Percentiles rank a stretch among this genome's conserved stretches.
Evolutionary conservation across 768 basidiomycete species (phyloP).

Genomic region (Ramaria sp.): DNA sequence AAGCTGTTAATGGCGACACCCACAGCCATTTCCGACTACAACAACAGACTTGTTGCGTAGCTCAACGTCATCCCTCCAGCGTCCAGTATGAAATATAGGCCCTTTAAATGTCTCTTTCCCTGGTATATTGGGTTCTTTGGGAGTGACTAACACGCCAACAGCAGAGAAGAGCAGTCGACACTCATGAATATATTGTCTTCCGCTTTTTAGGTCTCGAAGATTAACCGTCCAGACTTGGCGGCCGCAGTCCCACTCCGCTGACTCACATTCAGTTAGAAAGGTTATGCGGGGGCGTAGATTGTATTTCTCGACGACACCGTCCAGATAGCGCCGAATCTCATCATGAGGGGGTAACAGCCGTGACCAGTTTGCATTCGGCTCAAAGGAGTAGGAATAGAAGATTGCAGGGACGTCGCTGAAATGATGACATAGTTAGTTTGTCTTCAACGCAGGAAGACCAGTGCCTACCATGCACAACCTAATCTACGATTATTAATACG

Average conservation of each 20-base stretch:
- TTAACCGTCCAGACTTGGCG: slow-evolving; percentile 13
- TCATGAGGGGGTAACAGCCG: not conserved
- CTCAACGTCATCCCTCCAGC: slow-evolving; percentile 12
- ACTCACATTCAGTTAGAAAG: slow-evolving; percentile 8
- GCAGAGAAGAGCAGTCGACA: slow-evolving; percentile 9
- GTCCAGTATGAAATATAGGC: slow-evolving; percentile 13
- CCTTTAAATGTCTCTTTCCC: slow-evolving; percentile 13
- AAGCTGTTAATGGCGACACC: not conserved
- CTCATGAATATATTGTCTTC: not conserved
- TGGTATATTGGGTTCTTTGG: slow-evolving; percentile 9
- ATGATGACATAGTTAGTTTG: not conserved
- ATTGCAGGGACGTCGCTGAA: not conserved
- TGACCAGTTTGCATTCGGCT: not conserved
- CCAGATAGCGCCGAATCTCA: slow-evolving; percentile 8
- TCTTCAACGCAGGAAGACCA: not conserved
- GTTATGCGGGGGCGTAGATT: slow-evolving; percentile 12
- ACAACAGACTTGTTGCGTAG: slow-evolving; percentile 15
- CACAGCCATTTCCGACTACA: slow-evolving; percentile 18
- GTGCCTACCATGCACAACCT: slow-evolving; percentile 6
- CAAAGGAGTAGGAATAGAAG: slow-evolving; percentile 4
- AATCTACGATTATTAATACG: not conserved
- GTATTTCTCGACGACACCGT: slow-evolving; percentile 10
- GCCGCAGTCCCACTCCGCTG: slow-evolving; percentile 10
- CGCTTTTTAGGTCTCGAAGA: not conserved
- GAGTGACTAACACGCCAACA: slow-evolving; percentile 11